Percentiles rank a stretch among this genome's conserved stretches.
Conservation (phyloP, 257 asterid species). For the Scutellaria galericulata region DNA sequence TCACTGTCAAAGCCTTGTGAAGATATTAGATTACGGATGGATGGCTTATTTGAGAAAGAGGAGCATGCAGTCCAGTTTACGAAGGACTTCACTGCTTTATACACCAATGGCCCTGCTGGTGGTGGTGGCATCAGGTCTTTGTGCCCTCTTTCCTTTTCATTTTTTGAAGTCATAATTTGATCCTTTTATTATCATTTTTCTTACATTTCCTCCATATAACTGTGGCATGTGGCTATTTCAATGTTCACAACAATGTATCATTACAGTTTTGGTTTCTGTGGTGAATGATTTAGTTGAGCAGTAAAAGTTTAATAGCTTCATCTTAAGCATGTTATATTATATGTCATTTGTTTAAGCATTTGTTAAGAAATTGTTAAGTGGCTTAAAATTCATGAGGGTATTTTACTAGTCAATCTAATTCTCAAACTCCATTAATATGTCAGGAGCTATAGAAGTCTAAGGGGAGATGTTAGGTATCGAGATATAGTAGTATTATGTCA, state of each 20-base stretch:
- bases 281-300: conserved; percentile 19
- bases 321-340: neutral
- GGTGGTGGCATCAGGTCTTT: conserved; percentile 94
- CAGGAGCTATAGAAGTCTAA: conserved; percentile 4
- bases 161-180: conserved; percentile 37
- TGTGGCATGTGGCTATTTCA: no score
- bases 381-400: conserved; percentile 15
- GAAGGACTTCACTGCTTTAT: conserved; percentile 82
- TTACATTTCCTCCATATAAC: no score
- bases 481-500: neutral
- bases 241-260: no score
- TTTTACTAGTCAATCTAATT: neutral
- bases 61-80: conserved; percentile 79
- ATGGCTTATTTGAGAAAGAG: conserved; percentile 88
- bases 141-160: neutral
- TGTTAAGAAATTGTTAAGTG: neutral
- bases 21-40: conserved; percentile 87
- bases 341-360: conserved; percentile 10
- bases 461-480: neutral
- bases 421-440: conserved; percentile 18
- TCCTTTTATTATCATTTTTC: conserved; percentile 14
- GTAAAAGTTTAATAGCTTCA: neutral
- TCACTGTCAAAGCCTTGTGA: conserved; percentile 41
- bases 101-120: conserved; percentile 99
- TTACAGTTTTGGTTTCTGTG: neutral